Conservation (phyloP, 345 rosid genomes). For the Lepidium sativum region DNA sequence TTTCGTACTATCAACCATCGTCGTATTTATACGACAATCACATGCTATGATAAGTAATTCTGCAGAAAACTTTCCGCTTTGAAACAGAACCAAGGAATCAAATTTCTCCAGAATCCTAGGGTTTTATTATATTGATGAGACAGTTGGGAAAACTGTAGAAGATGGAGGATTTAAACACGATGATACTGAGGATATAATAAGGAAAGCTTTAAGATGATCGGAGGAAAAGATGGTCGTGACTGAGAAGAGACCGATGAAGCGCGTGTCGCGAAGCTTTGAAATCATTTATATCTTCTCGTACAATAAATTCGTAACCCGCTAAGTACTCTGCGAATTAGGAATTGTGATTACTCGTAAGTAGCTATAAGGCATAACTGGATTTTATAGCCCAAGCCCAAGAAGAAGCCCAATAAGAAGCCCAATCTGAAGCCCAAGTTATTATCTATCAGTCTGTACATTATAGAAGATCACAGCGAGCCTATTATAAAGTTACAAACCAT, state of each 20-base stretch:
- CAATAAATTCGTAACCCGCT: too few relatives aligned
- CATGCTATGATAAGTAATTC: constrained; percentile 10
- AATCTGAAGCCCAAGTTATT: too few relatives aligned
- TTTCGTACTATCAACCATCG: constrained; percentile 41
- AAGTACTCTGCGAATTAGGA: too few relatives aligned
- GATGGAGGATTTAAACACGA: not conserved
- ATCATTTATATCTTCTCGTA: too few relatives aligned
- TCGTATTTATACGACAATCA: constrained; percentile 1
- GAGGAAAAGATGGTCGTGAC: not conserved
- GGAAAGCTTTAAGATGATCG: constrained; percentile 10
- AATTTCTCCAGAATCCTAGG: constrained; percentile 20
- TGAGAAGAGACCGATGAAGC: not conserved
- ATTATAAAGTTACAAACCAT: too few relatives aligned
- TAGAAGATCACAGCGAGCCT: too few relatives aligned
- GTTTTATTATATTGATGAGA: constrained; percentile 24
- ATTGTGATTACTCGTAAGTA: too few relatives aligned
- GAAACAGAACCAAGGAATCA: not conserved
- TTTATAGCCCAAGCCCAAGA: too few relatives aligned
- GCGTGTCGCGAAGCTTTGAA: not conserved
- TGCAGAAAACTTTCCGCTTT: not conserved
- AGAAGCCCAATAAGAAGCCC: too few relatives aligned
- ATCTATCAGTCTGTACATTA: too few relatives aligned
- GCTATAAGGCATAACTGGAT: too few relatives aligned
- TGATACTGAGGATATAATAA: not conserved
- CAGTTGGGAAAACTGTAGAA: not conserved